These are phyloP conservation scores for Cymbopogon flexuosus DNA, from an alignment of 202 grass and related monocot species.

Conservation along the genomic window DNA sequence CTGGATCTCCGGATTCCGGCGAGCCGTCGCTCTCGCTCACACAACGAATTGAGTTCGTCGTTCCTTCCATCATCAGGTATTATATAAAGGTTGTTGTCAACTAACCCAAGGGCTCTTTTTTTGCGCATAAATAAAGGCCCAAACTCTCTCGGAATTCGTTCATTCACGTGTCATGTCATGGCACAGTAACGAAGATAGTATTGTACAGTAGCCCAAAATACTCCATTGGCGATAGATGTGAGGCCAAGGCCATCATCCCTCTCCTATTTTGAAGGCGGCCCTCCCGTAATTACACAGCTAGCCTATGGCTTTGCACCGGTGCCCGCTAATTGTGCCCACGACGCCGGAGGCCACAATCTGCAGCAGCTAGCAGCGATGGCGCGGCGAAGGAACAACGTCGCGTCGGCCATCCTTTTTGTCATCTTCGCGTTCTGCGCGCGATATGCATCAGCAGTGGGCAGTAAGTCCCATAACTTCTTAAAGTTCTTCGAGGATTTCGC, in stretches of 20 bases:
- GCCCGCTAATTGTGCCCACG: neutral
- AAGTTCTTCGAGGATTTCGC: neutral
- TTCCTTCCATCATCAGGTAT: neutral
- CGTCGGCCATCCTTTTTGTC: neutral
- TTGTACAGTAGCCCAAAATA: neutral
- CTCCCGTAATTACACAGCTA: neutral
- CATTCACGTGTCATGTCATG: neutral
- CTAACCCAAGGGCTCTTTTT: neutral
- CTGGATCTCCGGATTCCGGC: neutral
- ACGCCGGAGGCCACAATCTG: neutral
- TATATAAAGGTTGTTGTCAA: neutral
- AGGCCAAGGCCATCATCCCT: neutral
- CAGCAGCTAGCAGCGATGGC: neutral
- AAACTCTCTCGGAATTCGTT: neutral
- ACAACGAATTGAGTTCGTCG: neutral
- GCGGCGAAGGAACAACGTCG: neutral
- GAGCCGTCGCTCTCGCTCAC: neutral
- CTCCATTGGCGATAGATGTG: neutral
- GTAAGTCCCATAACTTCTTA: neutral
- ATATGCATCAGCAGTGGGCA: neutral
- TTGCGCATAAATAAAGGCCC: neutral
- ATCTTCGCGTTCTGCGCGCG: neutral
- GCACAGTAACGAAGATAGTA: neutral
- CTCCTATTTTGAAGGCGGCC: constrained; percentile 9
- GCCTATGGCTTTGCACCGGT: neutral